phyloP scores from a whole-genome alignment of 768 basidiomycete species.

The Suillus alpinus region DNA sequence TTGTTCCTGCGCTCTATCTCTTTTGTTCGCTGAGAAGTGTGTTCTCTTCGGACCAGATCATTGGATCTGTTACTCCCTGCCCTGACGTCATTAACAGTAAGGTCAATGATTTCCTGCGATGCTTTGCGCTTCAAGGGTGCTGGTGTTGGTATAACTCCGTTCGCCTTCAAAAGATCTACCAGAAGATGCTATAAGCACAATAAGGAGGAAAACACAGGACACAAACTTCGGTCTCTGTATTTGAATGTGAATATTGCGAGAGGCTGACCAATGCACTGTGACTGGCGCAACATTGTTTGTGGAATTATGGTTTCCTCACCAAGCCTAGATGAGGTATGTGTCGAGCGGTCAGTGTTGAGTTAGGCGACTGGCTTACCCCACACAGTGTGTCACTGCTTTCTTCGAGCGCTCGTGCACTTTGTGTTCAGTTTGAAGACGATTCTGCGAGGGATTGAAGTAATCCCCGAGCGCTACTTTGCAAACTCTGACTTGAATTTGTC shows the following conservation, averaged over 20 bases:
- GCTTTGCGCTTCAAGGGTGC: slow-evolving; percentile 2
- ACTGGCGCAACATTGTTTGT: background rate
- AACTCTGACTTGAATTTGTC: slow-evolving; percentile 2
- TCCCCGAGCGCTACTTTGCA: background rate
- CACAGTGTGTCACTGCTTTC: slow-evolving; percentile 28
- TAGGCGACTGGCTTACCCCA: slow-evolving; percentile 18
- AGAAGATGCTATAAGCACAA: background rate
- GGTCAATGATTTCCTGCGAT: slow-evolving; percentile 19
- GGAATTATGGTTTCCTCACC: slow-evolving; percentile 15
- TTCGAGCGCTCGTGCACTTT: slow-evolving; percentile 31
- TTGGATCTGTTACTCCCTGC: slow-evolving; percentile 11
- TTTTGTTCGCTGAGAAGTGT: slow-evolving; percentile 1
- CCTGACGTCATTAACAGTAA: slow-evolving; percentile 15
- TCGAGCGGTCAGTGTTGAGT: background rate
- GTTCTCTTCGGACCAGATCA: slow-evolving; percentile 5
- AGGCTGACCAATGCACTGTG: slow-evolving; percentile 8
- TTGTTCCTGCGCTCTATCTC: slow-evolving; percentile 13
- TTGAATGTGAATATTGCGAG: slow-evolving; percentile 28
- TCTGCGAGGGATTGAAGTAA: background rate
- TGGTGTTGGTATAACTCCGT: slow-evolving; percentile 23
- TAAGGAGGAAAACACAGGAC: slow-evolving; percentile 4
- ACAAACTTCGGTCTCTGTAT: slow-evolving; percentile 26
- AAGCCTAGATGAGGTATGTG: slow-evolving; percentile 15
- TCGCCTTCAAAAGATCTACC: slow-evolving; percentile 26
- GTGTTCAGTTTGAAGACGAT: slow-evolving; percentile 2